Conservation (phyloP, 169 alveolate genomes). For the Plasmodium relictum region DNA sequence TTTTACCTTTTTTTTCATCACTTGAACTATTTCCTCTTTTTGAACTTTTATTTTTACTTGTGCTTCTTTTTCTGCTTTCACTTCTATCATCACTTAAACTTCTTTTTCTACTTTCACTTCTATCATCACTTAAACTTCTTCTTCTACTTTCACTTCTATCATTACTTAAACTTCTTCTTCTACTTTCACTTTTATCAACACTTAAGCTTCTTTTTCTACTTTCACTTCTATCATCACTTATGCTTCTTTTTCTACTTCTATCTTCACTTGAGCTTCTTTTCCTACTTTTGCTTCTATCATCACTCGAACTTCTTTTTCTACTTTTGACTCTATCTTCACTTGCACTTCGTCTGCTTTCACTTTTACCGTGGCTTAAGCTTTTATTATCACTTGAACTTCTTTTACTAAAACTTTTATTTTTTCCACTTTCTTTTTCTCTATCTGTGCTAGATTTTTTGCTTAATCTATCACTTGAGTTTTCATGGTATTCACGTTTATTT, state of each 20-base stretch:
- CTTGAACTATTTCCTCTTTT: conserved; percentile 61
- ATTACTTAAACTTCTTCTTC: conserved; percentile 4
- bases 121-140: conserved; percentile 55
- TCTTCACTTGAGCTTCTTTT: conserved; percentile 56
- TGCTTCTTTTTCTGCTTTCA: conserved; percentile 1
- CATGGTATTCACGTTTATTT: conserved; percentile 15
- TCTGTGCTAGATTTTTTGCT: conserved; percentile 42
- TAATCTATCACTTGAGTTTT: conserved; percentile 53
- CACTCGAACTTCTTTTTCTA: conserved; percentile 51
- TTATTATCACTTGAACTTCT: conserved; percentile 3
- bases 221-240: conserved; percentile 41
- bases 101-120: conserved; percentile 23
- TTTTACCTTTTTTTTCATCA: conserved; percentile 26
- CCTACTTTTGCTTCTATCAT: conserved; percentile 29
- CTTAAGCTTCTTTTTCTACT: conserved; percentile 58
- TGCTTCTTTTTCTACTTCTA: conserved; percentile 43
- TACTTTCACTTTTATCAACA: conserved; percentile 32
- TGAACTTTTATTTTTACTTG: conserved; percentile 7
- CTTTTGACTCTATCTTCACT: conserved; percentile 15
- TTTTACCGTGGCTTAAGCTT: conserved; percentile 6
- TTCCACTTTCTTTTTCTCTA: conserved; percentile 38
- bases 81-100: conserved; percentile 7
- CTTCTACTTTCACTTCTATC: conserved; percentile 33
- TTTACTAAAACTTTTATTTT: conserved; percentile 49
- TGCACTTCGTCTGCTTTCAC: conserved; percentile 6